A percentile compares a stretch with the other conserved stretches of the same genome.
These are phyloP conservation scores for Zasmidium cellare DNA, from an alignment of 2,329 filamentous ascomycete genomes.

Conservation along the genomic window DNA sequence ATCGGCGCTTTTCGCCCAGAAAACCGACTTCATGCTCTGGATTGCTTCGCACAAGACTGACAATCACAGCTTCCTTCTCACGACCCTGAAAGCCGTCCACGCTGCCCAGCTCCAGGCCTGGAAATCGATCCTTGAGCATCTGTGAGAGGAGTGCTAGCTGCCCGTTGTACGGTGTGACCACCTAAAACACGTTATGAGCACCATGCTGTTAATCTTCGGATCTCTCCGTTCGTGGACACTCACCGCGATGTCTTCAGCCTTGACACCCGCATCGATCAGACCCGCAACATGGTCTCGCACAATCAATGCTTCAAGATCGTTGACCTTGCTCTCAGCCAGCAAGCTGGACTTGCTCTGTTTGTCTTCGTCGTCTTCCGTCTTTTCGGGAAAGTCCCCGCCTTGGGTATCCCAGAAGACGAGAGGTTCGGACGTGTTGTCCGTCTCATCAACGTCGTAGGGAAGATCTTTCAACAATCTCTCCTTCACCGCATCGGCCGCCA, in stretches of 20 bases:
- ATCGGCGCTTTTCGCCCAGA: conserved; percentile 81
- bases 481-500: conserved; percentile 79
- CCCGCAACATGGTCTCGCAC: conserved; percentile 75
- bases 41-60: conserved; percentile 94
- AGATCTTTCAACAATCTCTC: conserved; percentile 73
- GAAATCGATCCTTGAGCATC: conserved; percentile 76
- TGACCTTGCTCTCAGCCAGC: conserved; percentile 80
- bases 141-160: conserved; percentile 77
- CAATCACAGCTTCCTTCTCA: conserved; percentile 92
- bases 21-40: conserved; percentile 85
- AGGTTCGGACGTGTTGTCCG: conserved; percentile 83
- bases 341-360: conserved; percentile 54
- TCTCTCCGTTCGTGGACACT: neutral
- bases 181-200: neutral
- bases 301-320: conserved; percentile 83
- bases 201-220: neutral
- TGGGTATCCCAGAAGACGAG: conserved; percentile 96
- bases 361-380: conserved; percentile 68
- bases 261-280: conserved; percentile 77
- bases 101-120: conserved; percentile 89
- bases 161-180: conserved; percentile 95
- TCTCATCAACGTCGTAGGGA: conserved; percentile 73
- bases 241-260: conserved; percentile 79
- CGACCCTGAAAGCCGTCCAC: conserved; percentile 97
- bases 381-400: conserved; percentile 74